Percentiles rank a stretch among this genome's conserved stretches.
Conservation (phyloP, 2,329 filamentous ascomycete genomes). For the Scytalidium sp. region DNA sequence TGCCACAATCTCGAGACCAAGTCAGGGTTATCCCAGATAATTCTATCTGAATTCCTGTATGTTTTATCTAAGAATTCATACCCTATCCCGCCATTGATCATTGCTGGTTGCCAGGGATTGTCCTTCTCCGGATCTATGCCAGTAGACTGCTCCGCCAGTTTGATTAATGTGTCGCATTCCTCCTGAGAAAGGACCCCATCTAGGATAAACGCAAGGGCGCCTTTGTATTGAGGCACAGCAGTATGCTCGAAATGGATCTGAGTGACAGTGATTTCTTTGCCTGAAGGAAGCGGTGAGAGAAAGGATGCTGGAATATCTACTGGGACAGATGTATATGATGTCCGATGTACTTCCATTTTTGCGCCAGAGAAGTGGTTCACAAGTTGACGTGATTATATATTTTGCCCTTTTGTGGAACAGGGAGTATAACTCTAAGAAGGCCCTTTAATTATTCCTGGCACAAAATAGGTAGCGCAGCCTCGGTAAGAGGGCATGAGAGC, state of each 20-base stretch:
- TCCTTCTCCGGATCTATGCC: slow-evolving; percentile 34
- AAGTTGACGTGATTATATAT: background rate
- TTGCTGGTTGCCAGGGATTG: slow-evolving; percentile 61
- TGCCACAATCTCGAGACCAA: slow-evolving; percentile 62
- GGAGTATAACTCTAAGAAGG: no score
- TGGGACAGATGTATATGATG: slow-evolving; percentile 32
- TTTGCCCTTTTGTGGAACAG: background rate
- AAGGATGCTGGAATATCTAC: slow-evolving; percentile 43
- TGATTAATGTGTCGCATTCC: slow-evolving; percentile 58
- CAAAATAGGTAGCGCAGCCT: no score
- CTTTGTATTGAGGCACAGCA: slow-evolving; percentile 48
- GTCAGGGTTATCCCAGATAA: slow-evolving; percentile 68
- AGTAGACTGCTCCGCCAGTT: slow-evolving; percentile 43
- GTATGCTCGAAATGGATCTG: slow-evolving; percentile 53
- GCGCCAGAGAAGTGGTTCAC: background rate
- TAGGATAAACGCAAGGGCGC: slow-evolving; percentile 57
- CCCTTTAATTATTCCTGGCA: no score
- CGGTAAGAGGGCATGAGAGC: no score
- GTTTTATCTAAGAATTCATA: slow-evolving; percentile 53
- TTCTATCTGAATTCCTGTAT: slow-evolving; percentile 69
- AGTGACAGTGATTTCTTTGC: slow-evolving; percentile 40
- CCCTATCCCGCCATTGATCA: slow-evolving; percentile 64
- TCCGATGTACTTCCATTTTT: background rate
- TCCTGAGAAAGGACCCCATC: slow-evolving; percentile 56
- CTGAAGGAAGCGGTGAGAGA: slow-evolving; percentile 41